Evolutionary conservation across 2,329 filamentous ascomycete genomes (phyloP).

Genomic region (Stromatinia cepivora): DNA sequence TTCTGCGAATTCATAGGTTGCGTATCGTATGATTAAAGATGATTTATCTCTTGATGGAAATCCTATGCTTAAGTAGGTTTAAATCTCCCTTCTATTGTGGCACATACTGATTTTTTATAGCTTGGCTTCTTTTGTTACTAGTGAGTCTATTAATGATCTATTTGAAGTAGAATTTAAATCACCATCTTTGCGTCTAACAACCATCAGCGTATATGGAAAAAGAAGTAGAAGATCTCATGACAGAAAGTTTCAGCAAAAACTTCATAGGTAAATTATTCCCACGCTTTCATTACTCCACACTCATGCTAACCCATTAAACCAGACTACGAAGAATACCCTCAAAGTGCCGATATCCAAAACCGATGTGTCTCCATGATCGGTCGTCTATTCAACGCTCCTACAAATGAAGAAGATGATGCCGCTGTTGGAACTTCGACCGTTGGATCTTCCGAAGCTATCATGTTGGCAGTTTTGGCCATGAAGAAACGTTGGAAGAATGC

Average conservation of each 20-base stretch:
- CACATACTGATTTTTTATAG: conserved; percentile 46
- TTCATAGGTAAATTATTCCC: conserved; percentile 57
- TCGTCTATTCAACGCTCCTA: conserved; percentile 79
- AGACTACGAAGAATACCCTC: conserved; percentile 82
- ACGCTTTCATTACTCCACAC: neutral
- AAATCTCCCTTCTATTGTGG: too few relatives aligned
- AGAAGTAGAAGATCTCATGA: conserved; percentile 94
- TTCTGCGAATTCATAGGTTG: conserved; percentile 57
- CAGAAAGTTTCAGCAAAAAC: conserved; percentile 89
- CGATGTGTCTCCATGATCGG: conserved; percentile 91
- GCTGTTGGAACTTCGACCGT: conserved; percentile 86
- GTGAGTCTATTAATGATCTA: conserved; percentile 46
- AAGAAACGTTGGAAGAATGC: conserved; percentile 92
- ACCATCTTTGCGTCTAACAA: too few relatives aligned
- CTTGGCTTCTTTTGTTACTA: conserved; percentile 90
- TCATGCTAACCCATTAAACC: neutral
- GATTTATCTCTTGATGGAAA: conserved; percentile 89
- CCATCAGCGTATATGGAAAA: conserved; percentile 62
- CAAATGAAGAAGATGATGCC: conserved; percentile 53
- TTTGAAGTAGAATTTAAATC: too few relatives aligned
- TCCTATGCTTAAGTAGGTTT: conserved; percentile 73
- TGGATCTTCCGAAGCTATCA: conserved; percentile 86
- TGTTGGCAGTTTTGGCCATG: conserved; percentile 84
- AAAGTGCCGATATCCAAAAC: conserved; percentile 84
- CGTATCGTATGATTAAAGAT: conserved; percentile 97